Conservation (phyloP, 2,329 filamentous ascomycete genomes). For the Ophiosphaerella herpotricha region DNA sequence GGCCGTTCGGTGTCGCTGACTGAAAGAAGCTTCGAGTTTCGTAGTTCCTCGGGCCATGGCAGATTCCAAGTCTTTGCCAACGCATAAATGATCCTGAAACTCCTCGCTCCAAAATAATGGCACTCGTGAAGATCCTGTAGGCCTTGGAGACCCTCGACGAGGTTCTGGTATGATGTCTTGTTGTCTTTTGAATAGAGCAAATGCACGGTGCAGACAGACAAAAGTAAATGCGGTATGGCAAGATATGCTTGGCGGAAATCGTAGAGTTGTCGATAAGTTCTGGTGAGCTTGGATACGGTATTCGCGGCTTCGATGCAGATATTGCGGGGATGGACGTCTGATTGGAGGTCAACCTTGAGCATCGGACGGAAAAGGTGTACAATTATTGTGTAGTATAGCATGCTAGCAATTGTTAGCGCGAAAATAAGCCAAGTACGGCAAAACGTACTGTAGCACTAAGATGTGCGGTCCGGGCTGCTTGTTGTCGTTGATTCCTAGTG, state of each 20-base stretch:
- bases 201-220: slow-evolving; percentile 52
- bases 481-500: slow-evolving; percentile 56
- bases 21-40: slow-evolving; percentile 32
- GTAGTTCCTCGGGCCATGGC: slow-evolving; percentile 46
- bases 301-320: slow-evolving; percentile 62
- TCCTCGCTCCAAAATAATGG: slow-evolving; percentile 50
- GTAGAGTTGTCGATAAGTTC: slow-evolving; percentile 51
- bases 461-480: slow-evolving; percentile 71
- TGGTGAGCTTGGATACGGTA: slow-evolving; percentile 49
- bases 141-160: slow-evolving; percentile 50
- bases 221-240: slow-evolving; percentile 46
- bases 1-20: slow-evolving; percentile 12
- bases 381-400: slow-evolving; percentile 74
- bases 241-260: slow-evolving; percentile 48
- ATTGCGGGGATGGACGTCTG: slow-evolving; percentile 66
- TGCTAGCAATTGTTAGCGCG: slow-evolving; percentile 40
- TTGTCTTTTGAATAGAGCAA: slow-evolving; percentile 50
- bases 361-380: slow-evolving; percentile 75
- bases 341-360: slow-evolving; percentile 66
- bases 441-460: slow-evolving; percentile 73
- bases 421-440: background rate
- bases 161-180: slow-evolving; percentile 41
- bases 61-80: slow-evolving; percentile 52
- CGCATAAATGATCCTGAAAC: slow-evolving; percentile 49
- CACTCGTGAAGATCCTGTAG: slow-evolving; percentile 50